These are phyloP conservation scores for Ophiocordyceps unilateralis DNA, from an alignment of 2,329 filamentous ascomycete species.

Conservation along the genomic window DNA sequence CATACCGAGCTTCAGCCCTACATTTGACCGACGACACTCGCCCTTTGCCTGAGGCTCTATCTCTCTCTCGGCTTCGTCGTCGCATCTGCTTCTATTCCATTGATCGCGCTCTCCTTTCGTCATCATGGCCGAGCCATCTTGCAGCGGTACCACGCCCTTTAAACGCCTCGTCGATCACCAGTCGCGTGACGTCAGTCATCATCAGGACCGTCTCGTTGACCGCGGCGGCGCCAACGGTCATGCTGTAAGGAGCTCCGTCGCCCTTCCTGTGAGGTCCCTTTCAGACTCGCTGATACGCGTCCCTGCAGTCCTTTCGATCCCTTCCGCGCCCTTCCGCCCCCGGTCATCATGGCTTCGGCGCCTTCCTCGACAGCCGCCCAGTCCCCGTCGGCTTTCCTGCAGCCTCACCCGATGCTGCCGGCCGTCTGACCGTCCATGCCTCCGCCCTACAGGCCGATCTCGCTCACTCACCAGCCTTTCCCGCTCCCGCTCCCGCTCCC, in stretches of 20 bases:
- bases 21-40: no score
- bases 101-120: not conserved
- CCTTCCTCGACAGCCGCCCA: conserved; percentile 16
- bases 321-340: conserved; percentile 9
- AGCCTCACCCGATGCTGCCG: conserved; percentile 15
- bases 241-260: conserved; percentile 11
- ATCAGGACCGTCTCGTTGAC: conserved; percentile 21
- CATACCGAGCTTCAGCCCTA: not conserved
- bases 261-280: not conserved
- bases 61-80: no score
- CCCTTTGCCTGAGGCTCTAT: no score
- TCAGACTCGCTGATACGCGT: not conserved
- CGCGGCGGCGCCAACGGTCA: conserved; percentile 11
- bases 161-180: conserved; percentile 25
- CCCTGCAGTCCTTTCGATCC: conserved; percentile 17
- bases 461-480: no score
- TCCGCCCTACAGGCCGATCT: conserved; percentile 10
- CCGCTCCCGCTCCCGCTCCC: conserved; percentile 6
- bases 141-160: conserved; percentile 24
- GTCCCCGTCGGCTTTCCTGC: conserved; percentile 8
- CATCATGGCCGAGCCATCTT: conserved; percentile 23
- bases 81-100: no score
- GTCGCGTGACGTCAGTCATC: conserved; percentile 21
- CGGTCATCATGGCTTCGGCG: conserved; percentile 15
- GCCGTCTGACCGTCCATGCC: conserved; percentile 16